These are phyloP conservation scores for Candida germanica DNA, from an alignment of 805 yeast species.

Conservation along the genomic window DNA sequence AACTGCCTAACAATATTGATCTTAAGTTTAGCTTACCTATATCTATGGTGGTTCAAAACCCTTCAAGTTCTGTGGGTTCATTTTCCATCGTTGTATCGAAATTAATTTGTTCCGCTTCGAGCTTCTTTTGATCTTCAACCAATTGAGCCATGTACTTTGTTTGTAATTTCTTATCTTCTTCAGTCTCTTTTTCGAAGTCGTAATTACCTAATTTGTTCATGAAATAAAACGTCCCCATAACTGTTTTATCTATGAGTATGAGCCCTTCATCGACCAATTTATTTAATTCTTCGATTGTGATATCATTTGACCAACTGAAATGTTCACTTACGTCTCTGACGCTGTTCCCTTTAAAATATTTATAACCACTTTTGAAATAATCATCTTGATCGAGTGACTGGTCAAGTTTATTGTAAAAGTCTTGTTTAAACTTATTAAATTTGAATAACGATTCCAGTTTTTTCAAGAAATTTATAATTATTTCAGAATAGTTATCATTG, in stretches of 20 bases:
- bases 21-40: too few relatives aligned
- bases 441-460: conserved; percentile 22
- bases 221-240: conserved; percentile 64
- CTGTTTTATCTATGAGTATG: conserved; percentile 64
- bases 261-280: conserved; percentile 54
- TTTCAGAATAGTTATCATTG: conserved; percentile 21
- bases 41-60: too few relatives aligned
- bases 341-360: conserved; percentile 31
- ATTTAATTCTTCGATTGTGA: conserved; percentile 63
- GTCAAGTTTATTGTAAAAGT: conserved; percentile 10
- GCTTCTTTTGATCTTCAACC: conserved; percentile 5
- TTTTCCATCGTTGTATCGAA: conserved; percentile 5
- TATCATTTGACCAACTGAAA: conserved; percentile 64
- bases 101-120: conserved; percentile 4
- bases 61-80: too few relatives aligned
- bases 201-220: conserved; percentile 33
- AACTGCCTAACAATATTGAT: too few relatives aligned
- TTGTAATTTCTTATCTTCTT: conserved; percentile 2
- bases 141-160: conserved; percentile 2
- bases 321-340: conserved; percentile 42
- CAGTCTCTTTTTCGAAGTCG: conserved; percentile 7
- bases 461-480: conserved; percentile 22
- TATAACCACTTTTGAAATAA: conserved; percentile 16
- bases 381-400: conserved; percentile 15
- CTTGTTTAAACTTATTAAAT: conserved; percentile 20